Percentiles rank a stretch among this genome's conserved stretches.
phyloP scores from a whole-genome alignment of 192 early-diverging fungal genomes.

The Coemansia sp. region DNA sequence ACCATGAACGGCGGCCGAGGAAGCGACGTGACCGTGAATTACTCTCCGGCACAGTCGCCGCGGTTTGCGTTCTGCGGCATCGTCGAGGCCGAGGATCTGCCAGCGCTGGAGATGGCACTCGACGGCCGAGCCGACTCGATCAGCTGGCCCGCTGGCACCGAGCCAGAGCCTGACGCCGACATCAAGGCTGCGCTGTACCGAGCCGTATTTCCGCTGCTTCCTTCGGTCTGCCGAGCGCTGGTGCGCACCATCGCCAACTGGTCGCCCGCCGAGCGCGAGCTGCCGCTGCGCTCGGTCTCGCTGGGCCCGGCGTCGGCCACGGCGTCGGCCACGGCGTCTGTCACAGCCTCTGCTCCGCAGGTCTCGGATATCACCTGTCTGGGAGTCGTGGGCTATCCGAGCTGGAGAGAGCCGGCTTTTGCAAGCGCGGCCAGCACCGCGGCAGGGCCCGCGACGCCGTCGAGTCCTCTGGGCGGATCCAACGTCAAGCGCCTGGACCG shows the following conservation, averaged over 20 bases:
- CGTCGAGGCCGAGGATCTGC: constrained; percentile 48
- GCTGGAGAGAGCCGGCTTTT: neutral
- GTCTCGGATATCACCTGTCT: constrained; percentile 32
- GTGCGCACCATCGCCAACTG: constrained; percentile 43
- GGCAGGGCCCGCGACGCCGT: neutral
- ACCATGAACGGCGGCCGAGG: constrained; percentile 20
- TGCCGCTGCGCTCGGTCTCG: constrained; percentile 23
- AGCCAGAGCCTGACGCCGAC: constrained; percentile 1
- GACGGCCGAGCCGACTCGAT: constrained; percentile 11
- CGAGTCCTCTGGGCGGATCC: constrained; percentile 38
- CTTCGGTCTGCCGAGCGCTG: constrained; percentile 30
- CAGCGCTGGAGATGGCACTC: constrained; percentile 31
- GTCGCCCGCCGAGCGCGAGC: constrained; percentile 47
- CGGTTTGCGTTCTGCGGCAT: constrained; percentile 46
- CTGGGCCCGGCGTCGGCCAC: neutral
- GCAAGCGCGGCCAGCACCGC: neutral
- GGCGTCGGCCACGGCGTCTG: neutral
- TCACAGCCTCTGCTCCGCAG: neutral
- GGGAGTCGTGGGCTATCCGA: constrained; percentile 21
- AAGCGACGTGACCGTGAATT: constrained; percentile 47
- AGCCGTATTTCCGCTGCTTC: constrained; percentile 45
- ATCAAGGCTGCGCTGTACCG: constrained; percentile 21
- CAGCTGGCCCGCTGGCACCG: constrained; percentile 29
- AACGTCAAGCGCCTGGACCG: constrained; percentile 47
- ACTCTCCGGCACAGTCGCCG: constrained; percentile 7